Conservation (phyloP, 768 basidiomycete genomes). For the Kwoniella botswanensis region DNA sequence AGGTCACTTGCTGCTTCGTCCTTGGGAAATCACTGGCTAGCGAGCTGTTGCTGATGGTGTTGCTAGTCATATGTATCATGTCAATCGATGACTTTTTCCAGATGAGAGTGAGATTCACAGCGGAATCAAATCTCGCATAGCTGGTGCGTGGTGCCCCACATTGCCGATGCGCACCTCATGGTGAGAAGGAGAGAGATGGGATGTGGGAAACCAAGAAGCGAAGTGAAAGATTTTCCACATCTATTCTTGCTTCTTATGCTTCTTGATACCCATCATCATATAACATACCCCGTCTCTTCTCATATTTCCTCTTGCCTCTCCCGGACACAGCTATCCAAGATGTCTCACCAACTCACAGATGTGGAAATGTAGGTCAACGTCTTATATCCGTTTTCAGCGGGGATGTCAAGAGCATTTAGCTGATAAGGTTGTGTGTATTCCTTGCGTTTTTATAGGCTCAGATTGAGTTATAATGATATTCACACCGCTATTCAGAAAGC, state of each 20-base stretch:
- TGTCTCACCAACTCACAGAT: constrained; percentile 16
- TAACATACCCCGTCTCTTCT: not conserved
- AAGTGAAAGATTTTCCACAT: not conserved
- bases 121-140: constrained; percentile 5
- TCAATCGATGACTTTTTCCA: not conserved
- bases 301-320: not conserved
- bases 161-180: not conserved
- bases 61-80: no score
- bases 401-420: not conserved
- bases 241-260: not conserved
- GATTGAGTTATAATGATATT: constrained; percentile 86
- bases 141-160: not conserved
- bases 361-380: constrained; percentile 9
- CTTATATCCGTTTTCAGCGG: not conserved
- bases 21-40: no score
- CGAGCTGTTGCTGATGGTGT: no score
- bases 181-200: no score
- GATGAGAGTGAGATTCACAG: not conserved
- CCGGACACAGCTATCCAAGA: not conserved
- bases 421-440: not conserved
- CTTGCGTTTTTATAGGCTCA: constrained; percentile 47
- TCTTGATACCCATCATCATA: not conserved
- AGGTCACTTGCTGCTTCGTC: no score
- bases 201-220: not conserved
- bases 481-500: constrained; percentile 77